phyloP scores from a whole-genome alignment of 2,329 filamentous ascomycete genomes.

The Paecilomyces formosus region DNA sequence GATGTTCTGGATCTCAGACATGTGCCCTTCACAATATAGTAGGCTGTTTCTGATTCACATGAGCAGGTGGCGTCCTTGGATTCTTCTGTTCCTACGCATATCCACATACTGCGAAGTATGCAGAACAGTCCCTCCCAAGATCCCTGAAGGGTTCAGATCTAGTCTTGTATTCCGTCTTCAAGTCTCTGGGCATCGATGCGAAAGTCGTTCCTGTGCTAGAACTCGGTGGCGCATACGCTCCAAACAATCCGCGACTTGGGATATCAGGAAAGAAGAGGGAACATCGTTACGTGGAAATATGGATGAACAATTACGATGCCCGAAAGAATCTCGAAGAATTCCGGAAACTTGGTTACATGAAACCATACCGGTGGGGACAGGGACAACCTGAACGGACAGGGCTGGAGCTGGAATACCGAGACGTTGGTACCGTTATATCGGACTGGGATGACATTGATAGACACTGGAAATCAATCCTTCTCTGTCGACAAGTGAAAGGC shows the following conservation, averaged over 20 bases:
- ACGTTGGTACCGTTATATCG: background rate
- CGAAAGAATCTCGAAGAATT: background rate
- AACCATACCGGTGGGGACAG: background rate
- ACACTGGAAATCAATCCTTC: constrained; percentile 4
- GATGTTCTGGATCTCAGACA: constrained; percentile 43
- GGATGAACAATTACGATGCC: background rate
- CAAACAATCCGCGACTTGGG: background rate
- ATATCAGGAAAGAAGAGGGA: background rate
- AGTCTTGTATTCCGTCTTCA: constrained; percentile 32
- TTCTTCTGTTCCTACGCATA: constrained; percentile 43
- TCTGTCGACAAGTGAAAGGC: constrained; percentile 1
- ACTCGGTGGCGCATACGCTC: background rate
- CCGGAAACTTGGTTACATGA: background rate
- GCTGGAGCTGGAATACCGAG: background rate
- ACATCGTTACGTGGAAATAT: background rate
- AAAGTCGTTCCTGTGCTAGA: constrained; percentile 22
- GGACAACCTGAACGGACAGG: background rate
- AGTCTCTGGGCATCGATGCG: constrained; percentile 22
- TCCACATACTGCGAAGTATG: constrained; percentile 28
- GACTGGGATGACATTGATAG: constrained; percentile 2
- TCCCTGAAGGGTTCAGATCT: constrained; percentile 43
- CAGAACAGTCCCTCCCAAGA: constrained; percentile 19
- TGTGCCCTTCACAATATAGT: background rate
- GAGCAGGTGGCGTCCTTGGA: constrained; percentile 37
- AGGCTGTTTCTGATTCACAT: background rate